phyloP scores from a whole-genome alignment of 116 monocot species.

The Iris pallida region DNA sequence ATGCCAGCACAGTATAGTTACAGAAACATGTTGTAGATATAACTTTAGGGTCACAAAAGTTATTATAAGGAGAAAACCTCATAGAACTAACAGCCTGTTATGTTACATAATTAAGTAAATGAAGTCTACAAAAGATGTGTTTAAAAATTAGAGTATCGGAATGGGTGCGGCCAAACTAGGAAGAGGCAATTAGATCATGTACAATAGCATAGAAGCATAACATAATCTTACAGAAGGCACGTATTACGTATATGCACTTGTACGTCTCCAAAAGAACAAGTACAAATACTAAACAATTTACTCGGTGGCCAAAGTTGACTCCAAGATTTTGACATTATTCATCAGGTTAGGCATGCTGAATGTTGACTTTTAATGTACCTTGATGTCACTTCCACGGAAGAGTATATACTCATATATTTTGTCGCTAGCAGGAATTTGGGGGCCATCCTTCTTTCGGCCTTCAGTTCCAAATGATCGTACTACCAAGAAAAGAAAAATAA shows the following conservation, averaged over 20 bases:
- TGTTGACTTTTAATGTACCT: conserved; percentile 29
- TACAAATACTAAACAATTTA: neutral
- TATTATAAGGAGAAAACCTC: too few species aligned
- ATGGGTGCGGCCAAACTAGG: too few species aligned
- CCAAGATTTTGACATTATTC: neutral
- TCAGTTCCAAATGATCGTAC: conserved; percentile 85
- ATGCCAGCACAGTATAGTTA: too few species aligned
- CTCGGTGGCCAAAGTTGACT: neutral
- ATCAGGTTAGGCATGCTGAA: neutral
- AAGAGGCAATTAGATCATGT: too few species aligned
- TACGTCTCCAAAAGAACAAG: neutral
- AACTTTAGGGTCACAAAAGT: too few species aligned
- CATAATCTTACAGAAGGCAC: neutral
- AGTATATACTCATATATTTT: conserved; percentile 70
- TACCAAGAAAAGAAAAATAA: conserved; percentile 15
- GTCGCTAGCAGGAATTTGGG: conserved; percentile 63
- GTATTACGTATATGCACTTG: neutral
- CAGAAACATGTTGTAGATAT: too few species aligned
- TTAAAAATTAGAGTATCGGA: too few species aligned
- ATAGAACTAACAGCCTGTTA: too few species aligned
- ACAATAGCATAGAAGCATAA: neutral
- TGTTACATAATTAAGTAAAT: too few species aligned
- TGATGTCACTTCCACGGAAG: conserved; percentile 78
- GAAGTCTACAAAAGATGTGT: too few species aligned
- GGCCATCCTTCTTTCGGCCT: conserved; percentile 77